These are phyloP conservation scores for Sphaerostilbella broomeana DNA, from an alignment of 2,329 filamentous ascomycete species.

Conservation along the genomic window DNA sequence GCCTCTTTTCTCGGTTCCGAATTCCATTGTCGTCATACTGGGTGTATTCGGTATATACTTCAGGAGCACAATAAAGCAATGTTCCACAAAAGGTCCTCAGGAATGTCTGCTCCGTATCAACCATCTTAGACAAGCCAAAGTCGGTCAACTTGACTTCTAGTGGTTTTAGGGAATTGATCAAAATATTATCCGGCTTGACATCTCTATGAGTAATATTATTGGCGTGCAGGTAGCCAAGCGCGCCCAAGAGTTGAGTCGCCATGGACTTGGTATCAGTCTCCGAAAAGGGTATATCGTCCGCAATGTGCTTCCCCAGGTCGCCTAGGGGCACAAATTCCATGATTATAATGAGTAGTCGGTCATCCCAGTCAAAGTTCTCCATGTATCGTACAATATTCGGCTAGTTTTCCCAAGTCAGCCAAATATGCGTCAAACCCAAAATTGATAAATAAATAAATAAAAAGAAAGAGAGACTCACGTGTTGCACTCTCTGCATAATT, in stretches of 20 bases:
- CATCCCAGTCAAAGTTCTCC: constrained; percentile 76
- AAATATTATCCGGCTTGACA: constrained; percentile 96
- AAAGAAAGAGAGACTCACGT: constrained; percentile 51
- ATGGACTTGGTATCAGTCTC: constrained; percentile 67
- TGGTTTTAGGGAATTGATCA: constrained; percentile 67
- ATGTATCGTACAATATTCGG: constrained; percentile 88
- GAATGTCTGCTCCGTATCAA: constrained; percentile 84
- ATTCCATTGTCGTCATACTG: constrained; percentile 66
- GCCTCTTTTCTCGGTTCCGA: constrained; percentile 55
- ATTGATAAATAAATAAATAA: constrained; percentile 15
- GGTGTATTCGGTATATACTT: constrained; percentile 75
- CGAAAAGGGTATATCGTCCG: constrained; percentile 51
- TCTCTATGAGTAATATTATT: constrained; percentile 95
- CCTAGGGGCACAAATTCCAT: constrained; percentile 88
- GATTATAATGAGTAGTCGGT: constrained; percentile 86
- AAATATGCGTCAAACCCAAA: not conserved
- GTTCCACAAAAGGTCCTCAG: constrained; percentile 96
- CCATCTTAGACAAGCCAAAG: constrained; percentile 92
- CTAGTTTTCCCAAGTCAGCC: constrained; percentile 32
- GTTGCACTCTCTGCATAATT: constrained; percentile 81
- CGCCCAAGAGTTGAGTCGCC: constrained; percentile 69
- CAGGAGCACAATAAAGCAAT: constrained; percentile 88
- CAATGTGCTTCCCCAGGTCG: constrained; percentile 71
- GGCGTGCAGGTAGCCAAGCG: constrained; percentile 77
- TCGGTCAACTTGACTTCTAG: constrained; percentile 88